These are phyloP conservation scores for Alternaria consortialis DNA, from an alignment of 2,329 filamentous ascomycete genomes.

Conservation along the genomic window DNA sequence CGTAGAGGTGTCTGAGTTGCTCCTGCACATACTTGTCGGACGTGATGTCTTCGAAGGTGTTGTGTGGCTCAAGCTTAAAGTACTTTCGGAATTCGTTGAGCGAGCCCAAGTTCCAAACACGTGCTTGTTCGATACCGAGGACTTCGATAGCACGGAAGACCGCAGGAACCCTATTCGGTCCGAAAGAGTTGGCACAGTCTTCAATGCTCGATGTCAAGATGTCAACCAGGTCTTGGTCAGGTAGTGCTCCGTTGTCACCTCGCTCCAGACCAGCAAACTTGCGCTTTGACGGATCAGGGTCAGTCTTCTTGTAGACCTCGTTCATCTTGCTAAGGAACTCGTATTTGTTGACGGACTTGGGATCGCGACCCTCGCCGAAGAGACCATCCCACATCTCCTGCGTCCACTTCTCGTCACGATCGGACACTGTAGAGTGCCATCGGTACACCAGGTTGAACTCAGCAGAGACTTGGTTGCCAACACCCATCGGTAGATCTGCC, in stretches of 20 bases:
- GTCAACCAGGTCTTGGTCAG: slow-evolving; percentile 78
- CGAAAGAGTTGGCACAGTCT: slow-evolving; percentile 71
- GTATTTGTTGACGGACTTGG: slow-evolving; percentile 62
- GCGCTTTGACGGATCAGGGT: slow-evolving; percentile 73
- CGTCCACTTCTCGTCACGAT: slow-evolving; percentile 82
- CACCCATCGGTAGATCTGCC: slow-evolving; percentile 70
- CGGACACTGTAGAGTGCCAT: slow-evolving; percentile 82
- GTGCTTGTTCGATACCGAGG: slow-evolving; percentile 78
- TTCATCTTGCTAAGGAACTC: slow-evolving; percentile 71
- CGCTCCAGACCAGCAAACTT: slow-evolving; percentile 73
- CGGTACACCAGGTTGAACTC: slow-evolving; percentile 91
- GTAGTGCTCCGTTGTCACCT: slow-evolving; percentile 71
- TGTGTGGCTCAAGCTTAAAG: slow-evolving; percentile 78
- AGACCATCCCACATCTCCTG: slow-evolving; percentile 60
- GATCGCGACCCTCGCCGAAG: slow-evolving; percentile 60
- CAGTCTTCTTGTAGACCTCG: slow-evolving; percentile 68
- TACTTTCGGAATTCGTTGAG: slow-evolving; percentile 88
- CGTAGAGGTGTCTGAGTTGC: slow-evolving; percentile 67
- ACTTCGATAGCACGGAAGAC: slow-evolving; percentile 80
- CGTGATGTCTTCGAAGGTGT: slow-evolving; percentile 85
- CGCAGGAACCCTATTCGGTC: slow-evolving; percentile 73
- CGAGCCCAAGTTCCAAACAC: slow-evolving; percentile 78
- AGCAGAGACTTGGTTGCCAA: slow-evolving; percentile 83
- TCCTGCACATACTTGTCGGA: slow-evolving; percentile 75
- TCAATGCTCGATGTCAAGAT: slow-evolving; percentile 75